Conservation (phyloP, 1,284 basidiomycete species). For the Megacollybia platyphylla region DNA sequence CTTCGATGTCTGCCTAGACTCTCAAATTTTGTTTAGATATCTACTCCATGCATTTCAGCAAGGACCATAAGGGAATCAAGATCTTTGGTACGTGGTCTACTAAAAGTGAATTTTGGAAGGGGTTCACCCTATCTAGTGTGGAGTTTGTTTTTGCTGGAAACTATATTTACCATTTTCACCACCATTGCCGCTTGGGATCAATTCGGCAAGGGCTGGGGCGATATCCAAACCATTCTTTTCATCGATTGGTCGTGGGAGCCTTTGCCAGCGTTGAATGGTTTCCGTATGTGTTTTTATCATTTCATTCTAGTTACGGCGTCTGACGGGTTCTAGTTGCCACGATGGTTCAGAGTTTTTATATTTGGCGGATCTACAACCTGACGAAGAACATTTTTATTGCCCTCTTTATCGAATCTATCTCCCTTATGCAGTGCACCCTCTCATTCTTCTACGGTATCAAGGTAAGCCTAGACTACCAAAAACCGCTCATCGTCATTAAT, state of each 20-base stretch:
- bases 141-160: slow-evolving; percentile 8
- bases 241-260: slow-evolving; percentile 9
- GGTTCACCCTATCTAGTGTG: slow-evolving; percentile 2
- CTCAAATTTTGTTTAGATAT: slow-evolving; percentile 4
- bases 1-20: not conserved
- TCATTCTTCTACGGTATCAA: slow-evolving; percentile 6
- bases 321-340: slow-evolving; percentile 5
- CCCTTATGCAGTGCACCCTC: slow-evolving; percentile 3
- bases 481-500: not conserved
- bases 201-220: slow-evolving; percentile 9
- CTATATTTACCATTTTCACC: slow-evolving; percentile 7
- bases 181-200: slow-evolving; percentile 9
- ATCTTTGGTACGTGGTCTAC: slow-evolving; percentile 1
- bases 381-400: slow-evolving; percentile 7
- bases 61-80: slow-evolving; percentile 4
- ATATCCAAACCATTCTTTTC: slow-evolving; percentile 4
- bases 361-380: slow-evolving; percentile 9
- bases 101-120: not conserved
- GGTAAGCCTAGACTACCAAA: slow-evolving; percentile 2
- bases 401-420: slow-evolving; percentile 6
- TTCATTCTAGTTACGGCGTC: not conserved
- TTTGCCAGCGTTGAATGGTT: slow-evolving; percentile 5
- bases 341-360: slow-evolving; percentile 9
- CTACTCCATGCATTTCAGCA: slow-evolving; percentile 7
- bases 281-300: slow-evolving; percentile 3